These are phyloP conservation scores for Acer yangbiense DNA, from an alignment of 345 rosid species.

Conservation along the genomic window DNA sequence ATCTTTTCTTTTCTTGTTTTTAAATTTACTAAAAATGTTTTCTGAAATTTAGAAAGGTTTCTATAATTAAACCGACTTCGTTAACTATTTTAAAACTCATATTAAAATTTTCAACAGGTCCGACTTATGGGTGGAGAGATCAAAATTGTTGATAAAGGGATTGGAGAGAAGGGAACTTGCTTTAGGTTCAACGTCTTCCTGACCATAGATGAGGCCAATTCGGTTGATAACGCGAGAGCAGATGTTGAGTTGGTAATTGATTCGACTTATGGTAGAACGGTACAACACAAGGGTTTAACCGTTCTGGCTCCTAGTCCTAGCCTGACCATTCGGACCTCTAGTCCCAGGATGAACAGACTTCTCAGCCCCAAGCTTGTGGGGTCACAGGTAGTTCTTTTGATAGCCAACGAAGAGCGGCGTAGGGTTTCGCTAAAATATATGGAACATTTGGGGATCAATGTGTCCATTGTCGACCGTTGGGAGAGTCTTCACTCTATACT, in stretches of 20 bases:
- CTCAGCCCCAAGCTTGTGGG: constrained; percentile 52
- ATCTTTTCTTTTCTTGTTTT: too few relatives aligned
- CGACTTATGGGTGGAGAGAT: constrained; percentile 89
- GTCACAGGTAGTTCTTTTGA: constrained; percentile 70
- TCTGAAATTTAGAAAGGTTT: too few relatives aligned
- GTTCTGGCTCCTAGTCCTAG: constrained; percentile 32
- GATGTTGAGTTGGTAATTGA: constrained; percentile 35
- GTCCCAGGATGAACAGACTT: constrained; percentile 43
- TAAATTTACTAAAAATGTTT: too few relatives aligned
- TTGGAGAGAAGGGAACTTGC: constrained; percentile 68
- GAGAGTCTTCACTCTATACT: constrained; percentile 37
- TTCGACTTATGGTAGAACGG: constrained; percentile 7
- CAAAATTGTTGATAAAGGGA: constrained; percentile 54
- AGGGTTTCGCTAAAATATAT: constrained; percentile 50
- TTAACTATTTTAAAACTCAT: too few relatives aligned
- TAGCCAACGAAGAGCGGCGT: constrained; percentile 53
- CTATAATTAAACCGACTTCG: too few relatives aligned
- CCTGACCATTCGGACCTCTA: constrained; percentile 26
- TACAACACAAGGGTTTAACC: constrained; percentile 28
- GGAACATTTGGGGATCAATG: constrained; percentile 56
- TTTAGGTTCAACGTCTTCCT: constrained; percentile 71
- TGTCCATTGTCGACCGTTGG: constrained; percentile 45
- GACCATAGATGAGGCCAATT: constrained; percentile 19
- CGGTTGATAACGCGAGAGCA: constrained; percentile 12
- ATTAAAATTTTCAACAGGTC: constrained; percentile 42